A percentile compares a stretch with the other conserved stretches of the same genome.
Evolutionary conservation across 139 green algal species (phyloP).

Genomic region (Asterochloris sp.): DNA sequence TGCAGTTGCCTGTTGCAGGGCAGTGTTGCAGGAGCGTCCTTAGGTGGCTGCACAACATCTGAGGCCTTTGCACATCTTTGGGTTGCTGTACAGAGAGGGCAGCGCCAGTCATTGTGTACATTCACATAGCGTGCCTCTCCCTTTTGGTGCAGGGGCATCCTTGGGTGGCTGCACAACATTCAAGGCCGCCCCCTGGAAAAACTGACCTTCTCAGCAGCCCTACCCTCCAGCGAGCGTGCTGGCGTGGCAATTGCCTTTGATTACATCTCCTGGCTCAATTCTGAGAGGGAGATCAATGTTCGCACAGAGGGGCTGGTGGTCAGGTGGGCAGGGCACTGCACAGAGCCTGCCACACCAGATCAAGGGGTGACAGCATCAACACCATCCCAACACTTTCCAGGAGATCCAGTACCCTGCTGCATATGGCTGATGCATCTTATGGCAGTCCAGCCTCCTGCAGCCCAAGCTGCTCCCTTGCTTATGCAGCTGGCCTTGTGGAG

Average conservation of each 20-base stretch:
- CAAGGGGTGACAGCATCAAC: no score
- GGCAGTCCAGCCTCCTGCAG: no score
- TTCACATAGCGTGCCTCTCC: no score
- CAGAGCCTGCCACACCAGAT: neutral
- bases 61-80: neutral
- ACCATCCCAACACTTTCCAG: no score
- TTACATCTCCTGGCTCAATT: slow-evolving; percentile 50
- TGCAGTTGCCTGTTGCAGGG: no score
- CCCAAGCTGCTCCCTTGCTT: no score
- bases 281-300: slow-evolving; percentile 23
- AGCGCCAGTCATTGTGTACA: no score
- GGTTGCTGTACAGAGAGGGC: no score
- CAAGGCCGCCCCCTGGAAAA: slow-evolving; percentile 34
- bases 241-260: slow-evolving; percentile 45
- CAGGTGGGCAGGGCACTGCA: neutral
- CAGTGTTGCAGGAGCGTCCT: slow-evolving; percentile 21
- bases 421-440: no score
- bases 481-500: no score
- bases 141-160: slow-evolving; percentile 26
- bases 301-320: slow-evolving; percentile 27
- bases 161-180: slow-evolving; percentile 48
- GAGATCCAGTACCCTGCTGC: no score
- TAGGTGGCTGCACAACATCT: slow-evolving; percentile 45
- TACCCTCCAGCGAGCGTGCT: slow-evolving; percentile 32
- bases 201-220: slow-evolving; percentile 23